Evolutionary conservation across 1,284 basidiomycete genomes (phyloP), one percentile per base, ranked within the genome.

Genomic region (Psilocybe mexicana): DNA sequence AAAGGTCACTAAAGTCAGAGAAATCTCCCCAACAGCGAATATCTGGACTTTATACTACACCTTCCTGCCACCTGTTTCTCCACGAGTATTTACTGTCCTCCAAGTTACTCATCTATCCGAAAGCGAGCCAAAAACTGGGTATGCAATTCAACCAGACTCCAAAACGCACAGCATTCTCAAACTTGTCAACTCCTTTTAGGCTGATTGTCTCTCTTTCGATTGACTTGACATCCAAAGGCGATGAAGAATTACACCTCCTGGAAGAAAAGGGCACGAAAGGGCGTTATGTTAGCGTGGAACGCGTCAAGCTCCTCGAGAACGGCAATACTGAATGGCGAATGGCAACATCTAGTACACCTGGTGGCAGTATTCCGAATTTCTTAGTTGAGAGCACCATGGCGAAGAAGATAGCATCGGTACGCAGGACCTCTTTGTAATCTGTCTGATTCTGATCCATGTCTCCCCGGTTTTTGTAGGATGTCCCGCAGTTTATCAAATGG

Each of bases 41-140:
- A 84, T 92, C 57, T 92, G 88, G 89, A 82, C 86, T 0, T 64
- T 88, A 58, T 83, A 84, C 68, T 92, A 92, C 71, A 86, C 79
- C 4, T 88, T 92, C 70, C 76, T 82, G 0, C 80, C 86, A 2
- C 84, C 87, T 0, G 73, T 92, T 14, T 86, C 88, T 2, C 84
- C 88, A 8, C 83, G 90, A 11, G 80, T 89, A 23, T 92, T 91
- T 70, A 91, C 89, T 1, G 87, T 87, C 30, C 71, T 91, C 28
- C 88, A 90, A 68, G 80, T 86, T 14, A 76, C 76, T 6, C 77
- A 84, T 61, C 71, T 87, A 28, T 73, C 76, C 44, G 76, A 80
- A 47, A 70, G 71, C 12, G 72, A 77, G 46, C 80, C 82, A 25
- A 79, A 78, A 58, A 80, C 76, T 44, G 88, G 87, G 88, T 89